phyloP scores from a whole-genome alignment of 345 rosid species.

The Physaria fendleri region DNA sequence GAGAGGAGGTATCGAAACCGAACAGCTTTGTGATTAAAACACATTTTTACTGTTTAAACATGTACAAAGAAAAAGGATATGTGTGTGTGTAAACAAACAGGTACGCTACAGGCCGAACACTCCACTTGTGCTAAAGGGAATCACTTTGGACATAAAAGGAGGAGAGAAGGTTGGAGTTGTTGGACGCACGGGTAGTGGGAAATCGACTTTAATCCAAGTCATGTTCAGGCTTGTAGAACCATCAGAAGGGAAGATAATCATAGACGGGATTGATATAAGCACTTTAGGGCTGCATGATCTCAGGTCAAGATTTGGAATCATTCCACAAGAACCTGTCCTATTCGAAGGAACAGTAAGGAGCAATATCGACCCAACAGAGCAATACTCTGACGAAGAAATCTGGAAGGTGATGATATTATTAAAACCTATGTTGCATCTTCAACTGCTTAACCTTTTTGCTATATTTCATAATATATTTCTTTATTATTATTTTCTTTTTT shows the following conservation, averaged over 20 bases:
- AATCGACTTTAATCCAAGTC: constrained; percentile 86
- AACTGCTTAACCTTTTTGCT: neutral
- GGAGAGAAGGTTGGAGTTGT: constrained; percentile 92
- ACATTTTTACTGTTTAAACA: neutral
- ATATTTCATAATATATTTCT: neutral
- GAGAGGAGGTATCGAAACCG: constrained; percentile 35
- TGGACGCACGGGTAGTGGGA: constrained; percentile 96
- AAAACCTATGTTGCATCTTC: neutral
- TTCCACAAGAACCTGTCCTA: constrained; percentile 94
- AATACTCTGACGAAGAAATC: constrained; percentile 73
- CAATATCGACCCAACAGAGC: constrained; percentile 80
- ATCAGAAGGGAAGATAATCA: constrained; percentile 62
- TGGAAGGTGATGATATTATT: constrained; percentile 55
- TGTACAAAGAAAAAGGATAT: neutral
- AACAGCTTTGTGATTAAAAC: neutral
- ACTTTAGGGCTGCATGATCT: constrained; percentile 82
- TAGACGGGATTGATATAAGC: constrained; percentile 78
- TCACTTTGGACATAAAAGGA: constrained; percentile 62
- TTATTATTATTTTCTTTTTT: neutral
- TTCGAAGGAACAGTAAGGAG: constrained; percentile 96
- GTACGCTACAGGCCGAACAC: constrained; percentile 86
- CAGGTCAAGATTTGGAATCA: constrained; percentile 87
- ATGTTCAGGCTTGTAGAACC: constrained; percentile 92
- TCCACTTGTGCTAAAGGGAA: constrained; percentile 83
- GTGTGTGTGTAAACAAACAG: constrained; percentile 34